Base-by-base conservation (phyloP, 768 basidiomycete species). In the Mycena kentingensis region DNA sequence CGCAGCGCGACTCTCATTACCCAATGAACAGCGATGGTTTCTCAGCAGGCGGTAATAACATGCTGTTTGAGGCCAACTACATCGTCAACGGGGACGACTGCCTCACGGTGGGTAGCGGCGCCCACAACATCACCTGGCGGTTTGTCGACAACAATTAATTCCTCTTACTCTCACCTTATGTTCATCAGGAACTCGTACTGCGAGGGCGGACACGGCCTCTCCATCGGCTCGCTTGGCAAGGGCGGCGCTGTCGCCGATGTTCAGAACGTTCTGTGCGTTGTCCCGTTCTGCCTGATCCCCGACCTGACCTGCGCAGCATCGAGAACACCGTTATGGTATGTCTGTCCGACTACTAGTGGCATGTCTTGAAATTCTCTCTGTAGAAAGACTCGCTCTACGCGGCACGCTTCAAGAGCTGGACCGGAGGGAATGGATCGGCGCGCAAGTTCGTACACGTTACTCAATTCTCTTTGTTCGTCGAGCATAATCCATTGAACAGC, bases 351-450 rank as follows among this genome's bases (percentile, higher is more conserved):
- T 28, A 29, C n/a, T n/a, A n/a, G 12, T 52, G 45, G 26, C 26
- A n/a, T n/a, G n/a, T 31, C 11, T n/a, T 13, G 35, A 52, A 45
- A 21, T 46, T 50, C 29, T 46, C 46, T 31, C 27, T 49, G 51
- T 63, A 65, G 37, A 61, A 65, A 41, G 60, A 65, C 44, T 59
- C 67, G 8, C 58, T 73, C 13, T 73, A 74, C 42, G 72, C 57
- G 6, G 73, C 71, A 13, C 63, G 72, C n/a, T 74, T 72, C 65
- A 73, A 73, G 65, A 73, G 73, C 58, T 73, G 67, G 71, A 70
- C 69, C 3, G 72, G 72, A 16, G 72, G 71, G 21, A 69, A 70
- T 31, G 72, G 72, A 11, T 44, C 67, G 21, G 67, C 68, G 3
- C 56, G 61, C 37, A 74, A 73, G 71, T 73, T n/a, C n/a, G n/a